Evolutionary conservation across 345 rosid species (phyloP).

Genomic region (Cardamine chenopodiifolia): DNA sequence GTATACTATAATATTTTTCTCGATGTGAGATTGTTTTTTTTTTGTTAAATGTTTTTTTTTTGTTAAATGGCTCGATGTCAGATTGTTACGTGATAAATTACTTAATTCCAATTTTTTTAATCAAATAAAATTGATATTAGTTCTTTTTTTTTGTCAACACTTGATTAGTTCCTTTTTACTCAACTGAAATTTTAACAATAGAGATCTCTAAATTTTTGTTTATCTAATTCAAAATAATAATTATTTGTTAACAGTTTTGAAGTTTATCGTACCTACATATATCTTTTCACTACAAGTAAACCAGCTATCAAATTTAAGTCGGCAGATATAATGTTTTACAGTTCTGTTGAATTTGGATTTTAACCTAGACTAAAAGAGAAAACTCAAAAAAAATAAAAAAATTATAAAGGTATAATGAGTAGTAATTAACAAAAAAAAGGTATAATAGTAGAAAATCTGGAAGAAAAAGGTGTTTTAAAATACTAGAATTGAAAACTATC

Average conservation of each 20-base stretch:
- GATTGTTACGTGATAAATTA: neutral
- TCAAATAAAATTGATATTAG: neutral
- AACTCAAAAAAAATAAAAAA: neutral
- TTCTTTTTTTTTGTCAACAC: no score
- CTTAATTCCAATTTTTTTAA: neutral
- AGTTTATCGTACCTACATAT: neutral
- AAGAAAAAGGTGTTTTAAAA: no score
- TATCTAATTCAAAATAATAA: neutral
- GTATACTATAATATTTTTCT: neutral
- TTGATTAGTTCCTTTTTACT: neutral
- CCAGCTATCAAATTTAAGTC: neutral
- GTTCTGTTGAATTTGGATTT: neutral
- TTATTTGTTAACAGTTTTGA: neutral
- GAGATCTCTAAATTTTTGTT: neutral
- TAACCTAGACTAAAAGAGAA: neutral
- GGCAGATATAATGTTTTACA: neutral
- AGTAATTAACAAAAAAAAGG: no score
- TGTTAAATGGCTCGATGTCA: no score
- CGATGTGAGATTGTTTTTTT: no score
- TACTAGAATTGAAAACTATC: no score
- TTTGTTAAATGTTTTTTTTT: no score
- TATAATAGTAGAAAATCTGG: no score
- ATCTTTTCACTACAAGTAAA: neutral
- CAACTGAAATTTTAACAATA: neutral
- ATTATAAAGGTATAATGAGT: neutral